A percentile compares a stretch with the other conserved stretches of the same genome.
Conservation (phyloP, 192 early-diverging fungal genomes). For the Ambispora gerdemannii region DNA sequence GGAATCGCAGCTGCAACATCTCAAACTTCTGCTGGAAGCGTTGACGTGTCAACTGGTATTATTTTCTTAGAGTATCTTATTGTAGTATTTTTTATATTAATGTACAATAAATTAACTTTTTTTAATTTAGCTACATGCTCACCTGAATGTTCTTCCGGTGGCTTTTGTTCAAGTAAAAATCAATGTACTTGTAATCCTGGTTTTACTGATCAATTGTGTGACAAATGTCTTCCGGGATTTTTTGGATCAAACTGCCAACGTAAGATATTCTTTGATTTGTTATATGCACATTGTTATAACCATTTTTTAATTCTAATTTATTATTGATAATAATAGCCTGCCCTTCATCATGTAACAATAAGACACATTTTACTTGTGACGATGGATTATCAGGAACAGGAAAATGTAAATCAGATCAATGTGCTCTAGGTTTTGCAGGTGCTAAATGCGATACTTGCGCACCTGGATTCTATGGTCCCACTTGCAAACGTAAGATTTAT, state of each 20-base stretch:
- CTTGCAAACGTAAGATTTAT: slow-evolving; percentile 13
- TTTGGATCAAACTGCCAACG: slow-evolving; percentile 18
- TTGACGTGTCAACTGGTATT: slow-evolving; percentile 8
- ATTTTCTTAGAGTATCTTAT: background rate
- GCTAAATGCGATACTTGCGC: background rate
- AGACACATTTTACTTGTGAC: slow-evolving; percentile 7
- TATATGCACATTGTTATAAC: background rate
- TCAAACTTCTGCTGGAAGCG: background rate
- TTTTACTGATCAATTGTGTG: slow-evolving; percentile 17
- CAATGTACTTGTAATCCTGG: slow-evolving; percentile 5
- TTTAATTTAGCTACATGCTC: background rate
- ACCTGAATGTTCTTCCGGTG: slow-evolving; percentile 24
- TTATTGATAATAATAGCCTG: slow-evolving; percentile 10
- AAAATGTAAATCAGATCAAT: slow-evolving; percentile 16
- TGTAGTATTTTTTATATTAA: background rate
- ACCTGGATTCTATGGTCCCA: slow-evolving; percentile 15
- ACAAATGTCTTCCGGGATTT: slow-evolving; percentile 16
- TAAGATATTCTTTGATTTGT: background rate
- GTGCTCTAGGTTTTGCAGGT: slow-evolving; percentile 3
- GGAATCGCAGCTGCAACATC: background rate
- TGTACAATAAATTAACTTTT: background rate
- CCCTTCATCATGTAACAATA: background rate
- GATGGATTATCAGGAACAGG: slow-evolving; percentile 19
- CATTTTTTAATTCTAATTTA: background rate
- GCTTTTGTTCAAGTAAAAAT: slow-evolving; percentile 9